Percentiles rank a stretch among this genome's conserved stretches.
Evolutionary conservation across 75 land plant species (phyloP).

Genomic region (Adiantum capillusveneris): DNA sequence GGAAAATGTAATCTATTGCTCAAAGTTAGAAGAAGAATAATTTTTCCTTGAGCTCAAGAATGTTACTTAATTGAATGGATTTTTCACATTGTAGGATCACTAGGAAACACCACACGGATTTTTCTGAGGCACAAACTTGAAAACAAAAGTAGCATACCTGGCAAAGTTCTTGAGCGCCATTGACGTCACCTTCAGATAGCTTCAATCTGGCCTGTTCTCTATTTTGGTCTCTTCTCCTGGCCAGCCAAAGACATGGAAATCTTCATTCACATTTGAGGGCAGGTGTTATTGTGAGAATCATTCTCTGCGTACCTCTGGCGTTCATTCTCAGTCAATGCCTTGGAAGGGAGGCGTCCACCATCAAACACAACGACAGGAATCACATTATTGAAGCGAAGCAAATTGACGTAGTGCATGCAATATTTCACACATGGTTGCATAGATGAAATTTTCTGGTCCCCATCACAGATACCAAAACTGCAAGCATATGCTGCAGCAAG

Average conservation of each 20-base stretch:
- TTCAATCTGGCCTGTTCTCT: constrained; percentile 47
- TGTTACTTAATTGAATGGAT: too few relatives aligned
- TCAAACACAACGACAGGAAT: constrained; percentile 83
- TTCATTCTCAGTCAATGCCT: constrained; percentile 55
- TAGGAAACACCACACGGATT: too few relatives aligned
- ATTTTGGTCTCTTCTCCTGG: constrained; percentile 44
- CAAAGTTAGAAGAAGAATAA: too few relatives aligned
- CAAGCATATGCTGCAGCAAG: constrained; percentile 71
- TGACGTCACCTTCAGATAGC: constrained; percentile 47
- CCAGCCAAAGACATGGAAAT: too few relatives aligned
- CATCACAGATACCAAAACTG: constrained; percentile 61
- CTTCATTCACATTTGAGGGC: too few relatives aligned
- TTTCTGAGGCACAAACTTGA: too few relatives aligned
- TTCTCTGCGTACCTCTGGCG: constrained; percentile 35
- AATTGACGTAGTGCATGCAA: constrained; percentile 75
- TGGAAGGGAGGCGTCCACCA: constrained; percentile 66
- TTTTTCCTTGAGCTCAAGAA: too few relatives aligned
- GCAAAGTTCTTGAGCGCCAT: constrained; percentile 57
- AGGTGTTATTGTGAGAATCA: too few relatives aligned
- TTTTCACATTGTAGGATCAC: too few relatives aligned
- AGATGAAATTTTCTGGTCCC: constrained; percentile 12
- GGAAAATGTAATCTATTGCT: too few relatives aligned
- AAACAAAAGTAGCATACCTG: constrained; percentile 62
- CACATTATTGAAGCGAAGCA: constrained; percentile 53
- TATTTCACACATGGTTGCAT: constrained; percentile 49